Conservation (phyloP, 805 yeast species). For the Nakazawaea sp. region DNA sequence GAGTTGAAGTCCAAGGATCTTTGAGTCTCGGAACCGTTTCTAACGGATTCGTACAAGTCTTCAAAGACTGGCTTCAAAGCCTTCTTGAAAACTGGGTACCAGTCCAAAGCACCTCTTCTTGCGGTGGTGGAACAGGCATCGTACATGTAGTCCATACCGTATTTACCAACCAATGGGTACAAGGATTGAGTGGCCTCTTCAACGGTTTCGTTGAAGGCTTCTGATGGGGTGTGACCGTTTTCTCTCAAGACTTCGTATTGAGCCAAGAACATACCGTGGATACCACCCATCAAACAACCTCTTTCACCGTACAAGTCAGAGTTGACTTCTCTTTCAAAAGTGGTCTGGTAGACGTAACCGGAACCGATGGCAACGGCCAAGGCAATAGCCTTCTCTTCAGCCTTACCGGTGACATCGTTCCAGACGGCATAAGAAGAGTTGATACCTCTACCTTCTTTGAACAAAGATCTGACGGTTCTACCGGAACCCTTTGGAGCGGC, state of each 20-base stretch:
- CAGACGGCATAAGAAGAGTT: conserved; percentile 99
- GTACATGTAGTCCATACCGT: conserved; percentile 99
- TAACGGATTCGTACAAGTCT: conserved; percentile 91
- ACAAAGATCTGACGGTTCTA: conserved; percentile 97
- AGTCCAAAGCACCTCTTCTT: conserved; percentile 99
- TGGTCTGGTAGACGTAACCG: conserved; percentile 99
- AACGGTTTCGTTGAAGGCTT: conserved; percentile 99
- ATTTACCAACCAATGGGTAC: conserved; percentile 97
- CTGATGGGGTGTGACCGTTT: conserved; percentile 99
- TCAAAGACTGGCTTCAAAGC: conserved; percentile 98
- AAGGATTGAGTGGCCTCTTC: conserved; percentile 99
- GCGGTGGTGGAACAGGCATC: conserved; percentile 99
- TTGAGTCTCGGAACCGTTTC: conserved; percentile 95
- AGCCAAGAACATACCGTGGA: conserved; percentile 99
- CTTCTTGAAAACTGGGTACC: conserved; percentile 99
- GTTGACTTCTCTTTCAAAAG: conserved; percentile 98
- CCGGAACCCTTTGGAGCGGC: conserved; percentile 99
- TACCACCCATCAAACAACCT: conserved; percentile 99
- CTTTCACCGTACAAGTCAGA: conserved; percentile 99
- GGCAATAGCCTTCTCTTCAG: conserved; percentile 98
- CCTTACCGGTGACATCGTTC: conserved; percentile 99
- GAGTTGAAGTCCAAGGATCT: conserved; percentile 99
- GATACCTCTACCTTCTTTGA: conserved; percentile 99
- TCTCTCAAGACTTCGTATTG: conserved; percentile 99
- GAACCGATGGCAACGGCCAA: conserved; percentile 98